phyloP scores from a whole-genome alignment of 805 yeast genomes.

The Ogataea pignaliae region DNA sequence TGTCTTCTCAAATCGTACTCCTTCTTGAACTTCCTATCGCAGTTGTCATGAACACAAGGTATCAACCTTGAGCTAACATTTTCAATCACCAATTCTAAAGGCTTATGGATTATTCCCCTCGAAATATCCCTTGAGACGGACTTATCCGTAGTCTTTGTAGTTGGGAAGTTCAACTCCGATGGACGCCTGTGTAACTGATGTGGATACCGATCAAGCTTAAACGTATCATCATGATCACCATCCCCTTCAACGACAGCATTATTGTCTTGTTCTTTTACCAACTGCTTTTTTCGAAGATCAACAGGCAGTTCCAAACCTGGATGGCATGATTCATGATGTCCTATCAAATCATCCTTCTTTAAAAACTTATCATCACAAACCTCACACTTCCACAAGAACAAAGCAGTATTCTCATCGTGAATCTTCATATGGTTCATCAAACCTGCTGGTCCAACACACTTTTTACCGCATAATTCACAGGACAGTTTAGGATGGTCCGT shows the following conservation, averaged over 20 bases:
- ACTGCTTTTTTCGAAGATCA: constrained; percentile 3
- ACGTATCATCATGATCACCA: neutral
- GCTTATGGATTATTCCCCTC: constrained; percentile 32
- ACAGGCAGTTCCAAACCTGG: constrained; percentile 14
- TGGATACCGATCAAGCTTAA: constrained; percentile 4
- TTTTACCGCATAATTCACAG: constrained; percentile 63
- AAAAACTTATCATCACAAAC: constrained; percentile 47
- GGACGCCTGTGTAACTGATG: too few relatives aligned
- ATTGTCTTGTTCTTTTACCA: neutral
- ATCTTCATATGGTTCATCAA: constrained; percentile 67
- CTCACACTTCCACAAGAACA: constrained; percentile 65
- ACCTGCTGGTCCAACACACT: constrained; percentile 70
- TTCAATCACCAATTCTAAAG: constrained; percentile 34
- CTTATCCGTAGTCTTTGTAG: constrained; percentile 6
- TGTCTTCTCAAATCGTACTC: constrained; percentile 47
- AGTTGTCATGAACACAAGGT: constrained; percentile 44
- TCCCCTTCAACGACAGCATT: neutral
- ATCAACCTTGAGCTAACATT: constrained; percentile 34
- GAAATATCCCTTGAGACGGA: constrained; percentile 38
- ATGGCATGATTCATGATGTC: constrained; percentile 53
- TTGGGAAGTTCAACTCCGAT: too few relatives aligned
- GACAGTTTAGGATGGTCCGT: constrained; percentile 66
- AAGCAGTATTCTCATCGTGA: constrained; percentile 51
- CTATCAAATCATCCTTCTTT: constrained; percentile 51
- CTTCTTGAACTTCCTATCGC: constrained; percentile 50